phyloP scores from a whole-genome alignment of 2,329 filamentous ascomycete species.

The Xylaria sp. region DNA sequence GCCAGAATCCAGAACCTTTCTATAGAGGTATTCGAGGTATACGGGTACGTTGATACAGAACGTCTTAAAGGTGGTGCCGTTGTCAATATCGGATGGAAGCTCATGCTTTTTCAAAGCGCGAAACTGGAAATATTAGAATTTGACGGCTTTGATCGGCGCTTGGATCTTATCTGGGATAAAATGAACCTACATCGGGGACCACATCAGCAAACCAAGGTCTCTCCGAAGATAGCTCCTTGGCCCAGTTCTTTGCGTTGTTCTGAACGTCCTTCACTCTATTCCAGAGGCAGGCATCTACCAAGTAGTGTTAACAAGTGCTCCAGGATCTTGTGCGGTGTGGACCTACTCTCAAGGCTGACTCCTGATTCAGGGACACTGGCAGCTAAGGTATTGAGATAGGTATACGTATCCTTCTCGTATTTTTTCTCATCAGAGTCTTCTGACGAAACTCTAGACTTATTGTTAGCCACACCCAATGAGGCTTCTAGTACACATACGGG shows the following conservation, averaged over 20 bases:
- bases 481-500: neutral
- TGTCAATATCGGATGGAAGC: neutral
- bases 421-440: neutral
- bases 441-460: neutral
- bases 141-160: too few relatives aligned
- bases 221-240: neutral
- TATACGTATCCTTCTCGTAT: neutral
- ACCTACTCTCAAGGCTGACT: neutral
- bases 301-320: neutral
- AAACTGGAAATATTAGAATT: neutral
- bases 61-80: neutral
- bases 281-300: neutral
- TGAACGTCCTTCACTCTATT: neutral
- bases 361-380: neutral
- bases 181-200: neutral
- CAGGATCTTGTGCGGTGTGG: neutral
- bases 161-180: too few relatives aligned
- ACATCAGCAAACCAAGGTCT: neutral
- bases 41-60: slow-evolving; percentile 1
- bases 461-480: too few relatives aligned
- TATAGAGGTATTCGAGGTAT: neutral
- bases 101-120: neutral
- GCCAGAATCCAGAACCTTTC: neutral
- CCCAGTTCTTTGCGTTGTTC: neutral
- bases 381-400: neutral